These are phyloP conservation scores for Aspergillus neotritici DNA, from an alignment of 2,329 filamentous ascomycete genomes.

Conservation along the genomic window DNA sequence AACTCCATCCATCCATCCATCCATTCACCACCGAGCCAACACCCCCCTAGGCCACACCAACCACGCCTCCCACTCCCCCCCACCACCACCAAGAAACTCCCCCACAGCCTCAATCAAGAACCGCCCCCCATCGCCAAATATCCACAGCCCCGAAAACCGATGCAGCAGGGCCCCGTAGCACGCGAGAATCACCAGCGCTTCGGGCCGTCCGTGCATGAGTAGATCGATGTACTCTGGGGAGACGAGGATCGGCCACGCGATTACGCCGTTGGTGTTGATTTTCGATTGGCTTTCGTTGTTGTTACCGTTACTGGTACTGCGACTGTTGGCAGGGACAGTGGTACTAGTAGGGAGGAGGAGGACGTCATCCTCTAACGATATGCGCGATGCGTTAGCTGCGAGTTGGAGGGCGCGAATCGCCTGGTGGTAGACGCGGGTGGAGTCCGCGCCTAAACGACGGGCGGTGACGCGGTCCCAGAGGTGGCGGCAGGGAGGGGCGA, in stretches of 20 bases:
- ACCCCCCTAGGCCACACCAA: slow-evolving; percentile 20
- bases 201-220: slow-evolving; percentile 27
- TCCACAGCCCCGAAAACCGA: slow-evolving; percentile 29
- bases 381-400: too few species aligned
- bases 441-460: too few species aligned
- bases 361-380: too few species aligned
- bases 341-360: too few species aligned
- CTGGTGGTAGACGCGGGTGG: too few species aligned
- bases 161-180: slow-evolving; percentile 37
- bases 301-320: too few species aligned
- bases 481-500: too few species aligned
- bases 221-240: slow-evolving; percentile 24
- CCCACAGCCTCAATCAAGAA: slow-evolving; percentile 22
- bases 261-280: background rate
- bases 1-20: too few species aligned
- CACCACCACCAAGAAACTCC: slow-evolving; percentile 21
- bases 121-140: slow-evolving; percentile 26
- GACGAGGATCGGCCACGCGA: slow-evolving; percentile 27
- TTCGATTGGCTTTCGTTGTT: too few species aligned
- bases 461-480: too few species aligned
- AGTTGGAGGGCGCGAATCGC: too few species aligned
- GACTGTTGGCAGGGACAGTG: too few species aligned
- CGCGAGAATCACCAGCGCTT: slow-evolving; percentile 36
- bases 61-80: slow-evolving; percentile 23
- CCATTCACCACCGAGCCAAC: background rate